Conservation (phyloP, 345 rosid species). For the Pugionium cornutum region DNA sequence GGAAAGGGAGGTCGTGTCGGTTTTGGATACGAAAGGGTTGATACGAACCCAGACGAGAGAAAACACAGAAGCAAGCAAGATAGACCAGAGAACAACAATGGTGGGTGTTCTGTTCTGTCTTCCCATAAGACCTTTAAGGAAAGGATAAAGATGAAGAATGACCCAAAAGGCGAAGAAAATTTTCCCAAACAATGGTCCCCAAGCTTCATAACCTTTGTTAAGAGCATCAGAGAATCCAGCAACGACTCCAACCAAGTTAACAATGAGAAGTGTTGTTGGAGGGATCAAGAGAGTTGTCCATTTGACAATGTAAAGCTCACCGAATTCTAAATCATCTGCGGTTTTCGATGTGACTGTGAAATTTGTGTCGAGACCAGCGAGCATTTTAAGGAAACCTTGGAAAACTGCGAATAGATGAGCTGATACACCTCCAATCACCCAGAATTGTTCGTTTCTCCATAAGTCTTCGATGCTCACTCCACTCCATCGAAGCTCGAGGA, state of each 20-base stretch:
- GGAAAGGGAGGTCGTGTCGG: conserved; percentile 37
- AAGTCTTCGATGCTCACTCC: conserved; percentile 91
- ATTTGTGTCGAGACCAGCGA: conserved; percentile 91
- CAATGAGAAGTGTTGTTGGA: conserved; percentile 81
- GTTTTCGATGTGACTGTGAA: conserved; percentile 96
- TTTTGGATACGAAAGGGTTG: conserved; percentile 64
- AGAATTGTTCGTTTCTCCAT: conserved; percentile 97
- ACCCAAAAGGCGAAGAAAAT: conserved; percentile 97
- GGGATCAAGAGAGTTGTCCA: conserved; percentile 96
- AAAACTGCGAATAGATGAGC: conserved; percentile 96
- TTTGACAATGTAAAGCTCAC: conserved; percentile 85
- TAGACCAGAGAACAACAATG: conserved; percentile 93
- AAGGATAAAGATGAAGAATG: conserved; percentile 92
- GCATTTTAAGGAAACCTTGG: conserved; percentile 92
- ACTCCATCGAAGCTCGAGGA: conserved; percentile 95
- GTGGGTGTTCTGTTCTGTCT: conserved; percentile 96
- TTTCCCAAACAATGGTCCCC: conserved; percentile 98
- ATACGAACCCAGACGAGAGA: conserved; percentile 95
- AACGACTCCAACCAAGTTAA: conserved; percentile 93
- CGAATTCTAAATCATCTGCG: conserved; percentile 85
- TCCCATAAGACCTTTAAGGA: conserved; percentile 99
- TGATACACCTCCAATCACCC: conserved; percentile 98
- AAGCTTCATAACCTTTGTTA: conserved; percentile 93
- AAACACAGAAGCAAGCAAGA: conserved; percentile 88
- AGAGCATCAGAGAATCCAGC: conserved; percentile 98